Percentiles rank a stretch among this genome's conserved stretches.
These are phyloP conservation scores for Harringtonia lauricola DNA, from an alignment of 2,329 filamentous ascomycete genomes.

Conservation along the genomic window DNA sequence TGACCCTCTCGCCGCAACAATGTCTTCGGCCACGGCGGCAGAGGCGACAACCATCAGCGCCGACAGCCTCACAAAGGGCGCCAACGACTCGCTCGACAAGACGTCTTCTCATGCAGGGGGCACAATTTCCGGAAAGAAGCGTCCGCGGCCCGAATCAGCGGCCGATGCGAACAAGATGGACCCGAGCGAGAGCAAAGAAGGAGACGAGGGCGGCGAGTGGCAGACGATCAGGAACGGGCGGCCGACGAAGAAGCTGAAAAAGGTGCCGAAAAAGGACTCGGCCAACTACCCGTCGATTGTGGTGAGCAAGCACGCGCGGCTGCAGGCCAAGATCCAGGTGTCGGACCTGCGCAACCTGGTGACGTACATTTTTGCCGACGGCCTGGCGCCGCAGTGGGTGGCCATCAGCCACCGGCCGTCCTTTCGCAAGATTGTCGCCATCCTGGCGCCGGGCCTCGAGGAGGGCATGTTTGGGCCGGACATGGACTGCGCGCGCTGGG, in stretches of 20 bases:
- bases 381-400: conserved; percentile 53
- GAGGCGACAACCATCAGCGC: no score
- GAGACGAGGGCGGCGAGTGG: conserved; percentile 30
- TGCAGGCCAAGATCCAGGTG: conserved; percentile 52
- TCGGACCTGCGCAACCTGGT: conserved; percentile 52
- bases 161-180: not conserved
- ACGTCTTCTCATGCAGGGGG: no score
- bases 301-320: conserved; percentile 45
- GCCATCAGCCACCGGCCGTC: conserved; percentile 50
- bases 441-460: conserved; percentile 90
- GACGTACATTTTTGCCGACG: conserved; percentile 57
- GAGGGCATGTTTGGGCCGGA: conserved; percentile 72
- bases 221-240: conserved; percentile 37
- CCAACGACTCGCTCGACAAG: no score
- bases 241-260: conserved; percentile 47
- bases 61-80: no score
- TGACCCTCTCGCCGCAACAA: no score
- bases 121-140: conserved; percentile 2
- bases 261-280: conserved; percentile 42
- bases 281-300: conserved; percentile 48
- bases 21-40: no score
- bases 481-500: conserved; percentile 34
- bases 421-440: conserved; percentile 68
- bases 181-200: conserved; percentile 13
- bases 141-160: conserved; percentile 1